Evolutionary conservation across 805 yeast species (phyloP), one percentile per base, ranked within the genome.

Genomic region (Lachancea sp.): DNA sequence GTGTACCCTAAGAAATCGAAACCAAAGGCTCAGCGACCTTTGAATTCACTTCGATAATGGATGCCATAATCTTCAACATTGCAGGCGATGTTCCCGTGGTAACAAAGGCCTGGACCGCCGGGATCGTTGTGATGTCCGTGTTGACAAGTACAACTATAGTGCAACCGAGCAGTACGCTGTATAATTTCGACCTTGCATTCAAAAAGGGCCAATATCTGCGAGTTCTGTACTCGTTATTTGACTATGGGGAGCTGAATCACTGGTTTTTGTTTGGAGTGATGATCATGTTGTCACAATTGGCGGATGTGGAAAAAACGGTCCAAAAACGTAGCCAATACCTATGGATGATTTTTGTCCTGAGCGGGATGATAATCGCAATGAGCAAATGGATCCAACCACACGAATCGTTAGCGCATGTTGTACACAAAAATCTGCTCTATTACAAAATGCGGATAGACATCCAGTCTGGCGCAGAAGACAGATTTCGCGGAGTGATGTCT

Each of bases 141-240:
- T 52, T 69, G 17, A 67, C 64, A 18, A 56, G 60, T 37, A 54
- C 66, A 0, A 70, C 70, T 2, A 48, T 62, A 2, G 41, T 72
- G 2, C 62, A 61, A 22, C 46, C 53, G 9, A 47, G 58, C 5
- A 68, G 66, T 49, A 53, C 64, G 18, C 54, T 59, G 26, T 72
- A 67, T 47, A 59, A 67, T 12, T 60, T 53, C 37, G 73, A 70
- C 26, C 54, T 63, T 16, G 74, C 67, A 7, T 71, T 71, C 52
- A 53, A 56, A 18, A 67, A 63, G 37, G 65, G 65, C 7, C 69
- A 69, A 41, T 62, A 63, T 36, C 63, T 65, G 58, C 51, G 74
- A 40, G 43, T 73, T 27, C 11, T 70, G 2, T 65, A 70, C 33
- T 62, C 72, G 1, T 49, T 72, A 19, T 50, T 72, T 8, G 66